Evolutionary conservation across 2,329 filamentous ascomycete species (phyloP), one percentile per base, ranked within the genome.

Genomic region (Coniochaeta pulveracea): DNA sequence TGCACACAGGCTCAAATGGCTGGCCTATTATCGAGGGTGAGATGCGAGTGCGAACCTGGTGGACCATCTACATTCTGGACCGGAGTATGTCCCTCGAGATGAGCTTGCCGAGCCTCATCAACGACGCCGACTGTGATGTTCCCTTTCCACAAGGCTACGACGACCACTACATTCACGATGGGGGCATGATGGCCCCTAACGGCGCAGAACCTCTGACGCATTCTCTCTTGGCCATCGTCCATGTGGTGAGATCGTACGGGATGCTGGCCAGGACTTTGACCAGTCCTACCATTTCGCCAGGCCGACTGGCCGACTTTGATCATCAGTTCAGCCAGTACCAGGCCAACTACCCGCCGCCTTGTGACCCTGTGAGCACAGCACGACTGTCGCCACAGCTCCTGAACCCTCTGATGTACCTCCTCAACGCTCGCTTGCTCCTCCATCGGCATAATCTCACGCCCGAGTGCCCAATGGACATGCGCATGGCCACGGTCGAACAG

Each of bases 1-100:
- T 96, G 8, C 80, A 95, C 47, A 63, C 72, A 6, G 84, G 93
- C 46, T 72, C 74, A 2, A 80, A 79, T 1, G 69, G 77, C 1
- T 85, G 80, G 68, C 70, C 81, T 3, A 66, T 76, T 1, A 63
- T 93, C 10, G 86, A 94, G 47, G 73, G 73, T 9, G 89, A 96
- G 55, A 86, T 89, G 75, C 76, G 88, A 35, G 76, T 83, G 39
- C 71, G 88, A 35, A 74, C 91, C 3, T 98, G 89, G 89, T 98
- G 91, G 86, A 76, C 84, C 10, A 74, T 94, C 36, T 96, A 96
- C 56, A 75, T 85, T 27, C 76, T 88, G 60, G 91, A 98, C 58
- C 76, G 86, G 40, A 70, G 83, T 17, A 61, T 93, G 32, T 78
- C 85, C 0, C 63, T 93, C 10, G 88, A 94, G 50, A 66, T 86